Evolutionary conservation across 371 early-diverging fungal genomes (phyloP).

Genomic region (Apophysomyces elegans): DNA sequence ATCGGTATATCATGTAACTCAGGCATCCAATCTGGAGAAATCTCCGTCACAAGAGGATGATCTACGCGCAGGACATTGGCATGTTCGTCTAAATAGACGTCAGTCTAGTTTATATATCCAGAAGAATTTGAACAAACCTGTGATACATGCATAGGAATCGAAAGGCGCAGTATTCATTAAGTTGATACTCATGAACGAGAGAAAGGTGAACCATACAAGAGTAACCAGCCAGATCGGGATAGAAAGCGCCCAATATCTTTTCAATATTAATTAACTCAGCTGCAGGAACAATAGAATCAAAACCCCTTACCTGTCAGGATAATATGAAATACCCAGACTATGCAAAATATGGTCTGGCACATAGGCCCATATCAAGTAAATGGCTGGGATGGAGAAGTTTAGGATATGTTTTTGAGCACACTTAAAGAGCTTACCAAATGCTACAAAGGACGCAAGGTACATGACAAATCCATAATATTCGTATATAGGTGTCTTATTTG

Average conservation of each 20-base stretch:
- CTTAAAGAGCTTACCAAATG: slow-evolving; percentile 47
- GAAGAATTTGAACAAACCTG: slow-evolving; percentile 51
- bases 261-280: not conserved
- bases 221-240: slow-evolving; percentile 77
- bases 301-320: slow-evolving; percentile 63
- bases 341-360: slow-evolving; percentile 77
- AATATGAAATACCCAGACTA: slow-evolving; percentile 78
- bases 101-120: not conserved
- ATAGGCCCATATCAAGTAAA: slow-evolving; percentile 82
- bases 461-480: slow-evolving; percentile 88
- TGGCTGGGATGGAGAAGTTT: slow-evolving; percentile 26
- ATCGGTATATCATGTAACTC: slow-evolving; percentile 78
- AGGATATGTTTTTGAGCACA: not conserved
- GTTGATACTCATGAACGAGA: slow-evolving; percentile 68
- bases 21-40: slow-evolving; percentile 64
- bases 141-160: slow-evolving; percentile 66
- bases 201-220: slow-evolving; percentile 70
- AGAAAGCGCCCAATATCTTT: slow-evolving; percentile 78
- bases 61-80: slow-evolving; percentile 54
- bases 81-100: slow-evolving; percentile 54
- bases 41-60: slow-evolving; percentile 39
- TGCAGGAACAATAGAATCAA: not conserved
- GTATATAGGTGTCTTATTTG: slow-evolving; percentile 74
- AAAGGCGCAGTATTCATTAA: slow-evolving; percentile 73
- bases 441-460: slow-evolving; percentile 80